Percentiles rank a stretch among this genome's conserved stretches.
These are phyloP conservation scores for Nicotiana paniculata DNA, from an alignment of 257 asterid genomes.

Conservation along the genomic window DNA sequence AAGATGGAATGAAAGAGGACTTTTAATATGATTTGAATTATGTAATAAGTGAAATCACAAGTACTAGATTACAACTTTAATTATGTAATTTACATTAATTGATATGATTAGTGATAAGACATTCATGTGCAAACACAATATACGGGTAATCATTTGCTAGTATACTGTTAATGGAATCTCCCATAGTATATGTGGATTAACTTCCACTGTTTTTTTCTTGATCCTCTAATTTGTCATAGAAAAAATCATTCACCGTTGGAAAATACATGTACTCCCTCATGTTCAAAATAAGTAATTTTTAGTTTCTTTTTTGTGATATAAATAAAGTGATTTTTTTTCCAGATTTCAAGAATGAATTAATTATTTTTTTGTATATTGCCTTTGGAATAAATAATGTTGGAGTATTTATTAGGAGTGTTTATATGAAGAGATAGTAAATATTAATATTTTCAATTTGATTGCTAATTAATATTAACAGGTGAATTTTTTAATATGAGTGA, in stretches of 20 bases:
- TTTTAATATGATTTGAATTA: background rate
- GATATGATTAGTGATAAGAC: background rate
- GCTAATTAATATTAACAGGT: too few relatives aligned
- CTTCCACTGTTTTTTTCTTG: background rate
- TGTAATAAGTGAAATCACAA: background rate
- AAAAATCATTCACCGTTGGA: background rate
- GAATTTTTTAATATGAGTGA: too few relatives aligned
- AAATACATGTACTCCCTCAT: too few relatives aligned
- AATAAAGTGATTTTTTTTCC: too few relatives aligned
- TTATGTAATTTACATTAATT: background rate
- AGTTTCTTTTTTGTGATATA: too few relatives aligned
- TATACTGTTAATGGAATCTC: background rate
- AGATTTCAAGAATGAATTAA: too few relatives aligned
- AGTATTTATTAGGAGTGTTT: too few relatives aligned
- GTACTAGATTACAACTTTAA: background rate
- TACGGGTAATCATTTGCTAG: background rate
- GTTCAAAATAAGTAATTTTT: too few relatives aligned
- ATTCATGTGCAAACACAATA: background rate
- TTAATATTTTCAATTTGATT: too few relatives aligned
- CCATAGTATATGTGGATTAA: background rate
- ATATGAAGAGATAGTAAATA: too few relatives aligned
- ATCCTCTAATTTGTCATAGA: background rate
- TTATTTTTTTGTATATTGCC: too few relatives aligned
- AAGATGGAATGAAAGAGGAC: background rate
- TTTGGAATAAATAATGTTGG: too few relatives aligned